Base-by-base conservation (phyloP, 176 grass and related monocot species). In the Musa beccarii region DNA sequence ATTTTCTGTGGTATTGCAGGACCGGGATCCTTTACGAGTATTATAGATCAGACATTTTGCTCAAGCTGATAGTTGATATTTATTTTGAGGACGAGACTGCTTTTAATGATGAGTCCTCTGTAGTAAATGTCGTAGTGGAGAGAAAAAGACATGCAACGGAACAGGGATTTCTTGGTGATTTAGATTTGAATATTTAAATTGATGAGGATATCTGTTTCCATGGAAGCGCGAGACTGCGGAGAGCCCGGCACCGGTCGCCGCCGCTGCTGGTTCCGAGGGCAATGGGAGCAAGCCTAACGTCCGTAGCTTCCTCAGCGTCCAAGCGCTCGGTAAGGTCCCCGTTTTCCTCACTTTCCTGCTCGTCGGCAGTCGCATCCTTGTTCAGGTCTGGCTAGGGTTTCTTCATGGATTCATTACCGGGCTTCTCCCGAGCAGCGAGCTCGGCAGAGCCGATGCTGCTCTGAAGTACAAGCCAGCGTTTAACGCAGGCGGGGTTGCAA, bases 371-470 rank as follows among this genome's bases (percentile, higher is more conserved):
- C 12, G 43, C 59, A 52, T 79, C 86, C 51, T 83, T 80, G 70
- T 99, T 93, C 59, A 94, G 91, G 81, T 99, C 85, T 10, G 88
- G 94, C 61, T 93, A 79, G 51, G 71, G 15, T 21, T 75, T 78
- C 8, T 78, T 73, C 21, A 49, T 17, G 1, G 68, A 69, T 13
- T 82, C 76, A 22, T 5, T 21, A 4, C 6, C 8, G 2, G 59
- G n/a, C 20, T 65, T 76, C 12, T 64, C 15, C 56, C 52, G 34
- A 64, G 19, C 59, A 1, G 28, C 21, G 65, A 94, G 64, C 89
- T 99, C 95, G 3, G 90, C 82, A 53, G 88, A 74, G 61, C 86
- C 86, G 81, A 94, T 92, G 83, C 86, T 83, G 59, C 82, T 88
- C 64, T 94, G 79, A 34, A 92, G 54, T 26, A 76, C 66, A 49